These are phyloP conservation scores for Plasmodium gonderi DNA, from an alignment of 169 alveolate genomes.

Conservation along the genomic window DNA sequence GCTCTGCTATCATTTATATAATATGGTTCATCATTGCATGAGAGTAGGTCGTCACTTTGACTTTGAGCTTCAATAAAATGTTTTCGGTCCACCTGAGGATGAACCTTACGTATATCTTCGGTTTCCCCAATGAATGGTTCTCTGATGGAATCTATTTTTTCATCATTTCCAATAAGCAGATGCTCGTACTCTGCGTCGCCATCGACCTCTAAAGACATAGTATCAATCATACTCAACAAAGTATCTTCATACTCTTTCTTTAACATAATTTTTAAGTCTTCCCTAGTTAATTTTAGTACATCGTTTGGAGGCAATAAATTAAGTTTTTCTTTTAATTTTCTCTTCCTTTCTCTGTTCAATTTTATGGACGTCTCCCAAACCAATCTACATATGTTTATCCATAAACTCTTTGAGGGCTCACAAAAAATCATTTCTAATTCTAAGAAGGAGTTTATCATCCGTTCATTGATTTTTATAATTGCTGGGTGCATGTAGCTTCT, in stretches of 20 bases:
- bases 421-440: conserved; percentile 84
- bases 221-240: conserved; percentile 41
- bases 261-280: conserved; percentile 38
- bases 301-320: conserved; percentile 50
- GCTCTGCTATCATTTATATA: background rate
- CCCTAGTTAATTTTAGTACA: conserved; percentile 59
- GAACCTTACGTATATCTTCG: background rate
- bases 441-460: conserved; percentile 82
- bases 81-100: background rate
- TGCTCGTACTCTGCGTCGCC: conserved; percentile 22
- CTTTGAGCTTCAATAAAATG: background rate
- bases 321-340: conserved; percentile 54
- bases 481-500: conserved; percentile 85
- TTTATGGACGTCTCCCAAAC: conserved; percentile 82
- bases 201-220: conserved; percentile 39
- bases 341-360: conserved; percentile 63
- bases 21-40: background rate
- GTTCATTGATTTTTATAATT: conserved; percentile 84
- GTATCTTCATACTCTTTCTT: conserved; percentile 64
- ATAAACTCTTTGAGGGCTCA: conserved; percentile 81
- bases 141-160: background rate
- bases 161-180: conserved; percentile 8
- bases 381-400: conserved; percentile 82
- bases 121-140: background rate
- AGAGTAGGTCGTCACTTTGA: background rate